A percentile compares a stretch with the other conserved stretches of the same genome.
phyloP scores from a whole-genome alignment of 768 basidiomycete genomes.

The Tremella yokohamensis region DNA sequence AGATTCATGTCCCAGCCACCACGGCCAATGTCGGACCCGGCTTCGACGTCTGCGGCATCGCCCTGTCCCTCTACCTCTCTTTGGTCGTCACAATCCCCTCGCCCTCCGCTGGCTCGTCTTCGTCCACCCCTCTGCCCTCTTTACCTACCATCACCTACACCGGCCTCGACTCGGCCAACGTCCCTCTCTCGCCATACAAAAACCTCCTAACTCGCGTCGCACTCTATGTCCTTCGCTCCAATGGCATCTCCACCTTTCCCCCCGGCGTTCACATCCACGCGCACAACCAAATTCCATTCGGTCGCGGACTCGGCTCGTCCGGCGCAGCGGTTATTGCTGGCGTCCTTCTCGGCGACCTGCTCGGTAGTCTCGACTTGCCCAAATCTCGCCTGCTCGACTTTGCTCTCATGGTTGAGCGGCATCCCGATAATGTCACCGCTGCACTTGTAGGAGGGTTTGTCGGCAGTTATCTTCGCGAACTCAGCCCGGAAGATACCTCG shows the following conservation, averaged over 20 bases:
- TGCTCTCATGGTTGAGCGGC: conserved; percentile 97
- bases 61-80: conserved; percentile 78
- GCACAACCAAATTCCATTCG: conserved; percentile 94
- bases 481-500: conserved; percentile 72
- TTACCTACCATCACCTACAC: conserved; percentile 67
- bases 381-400: conserved; percentile 79
- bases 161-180: conserved; percentile 85
- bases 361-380: conserved; percentile 70
- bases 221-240: conserved; percentile 93
- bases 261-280: conserved; percentile 69
- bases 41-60: conserved; percentile 98
- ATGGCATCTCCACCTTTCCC: conserved; percentile 71
- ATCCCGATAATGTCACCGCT: conserved; percentile 98
- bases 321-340: conserved; percentile 99
- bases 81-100: conserved; percentile 60
- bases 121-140: conserved; percentile 15
- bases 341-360: conserved; percentile 78
- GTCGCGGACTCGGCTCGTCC: conserved; percentile 93
- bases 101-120: conserved; percentile 34
- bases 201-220: conserved; percentile 96
- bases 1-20: conserved; percentile 87
- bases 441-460: conserved; percentile 96
- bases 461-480: conserved; percentile 87
- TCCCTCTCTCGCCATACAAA: conserved; percentile 90
- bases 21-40: conserved; percentile 98